Evolutionary conservation across 129 eudicot genomes (phyloP).

Genomic region (Escallonia rubra): DNA sequence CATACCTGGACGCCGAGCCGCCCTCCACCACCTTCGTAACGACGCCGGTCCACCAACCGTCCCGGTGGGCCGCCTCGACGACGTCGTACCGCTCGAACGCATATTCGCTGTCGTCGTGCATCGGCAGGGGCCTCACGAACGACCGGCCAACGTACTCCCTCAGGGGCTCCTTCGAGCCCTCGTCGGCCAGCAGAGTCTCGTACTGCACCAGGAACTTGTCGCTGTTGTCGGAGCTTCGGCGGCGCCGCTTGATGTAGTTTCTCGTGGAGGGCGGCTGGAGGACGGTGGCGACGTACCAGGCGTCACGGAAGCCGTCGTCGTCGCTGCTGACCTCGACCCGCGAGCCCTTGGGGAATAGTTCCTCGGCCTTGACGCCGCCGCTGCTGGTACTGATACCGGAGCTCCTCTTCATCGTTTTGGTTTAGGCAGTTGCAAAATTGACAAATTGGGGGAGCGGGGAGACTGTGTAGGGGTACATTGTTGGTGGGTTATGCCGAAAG

Average conservation of each 20-base stretch:
- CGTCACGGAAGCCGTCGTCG: conserved; percentile 30
- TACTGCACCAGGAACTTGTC: conserved; percentile 30
- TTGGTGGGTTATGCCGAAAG: too few species aligned
- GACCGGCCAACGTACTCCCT: conserved; percentile 33
- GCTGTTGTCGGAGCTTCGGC: neutral
- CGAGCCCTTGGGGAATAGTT: too few species aligned
- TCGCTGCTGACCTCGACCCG: conserved; percentile 5
- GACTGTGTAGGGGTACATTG: too few species aligned
- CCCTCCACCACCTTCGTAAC: conserved; percentile 28
- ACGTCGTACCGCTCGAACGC: conserved; percentile 41
- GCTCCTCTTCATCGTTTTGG: too few species aligned
- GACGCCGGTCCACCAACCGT: conserved; percentile 88
- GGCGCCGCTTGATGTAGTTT: too few species aligned
- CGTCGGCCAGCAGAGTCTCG: conserved; percentile 26
- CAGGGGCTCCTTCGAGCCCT: conserved; percentile 16
- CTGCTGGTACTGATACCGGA: too few species aligned
- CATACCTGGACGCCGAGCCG: conserved; percentile 11
- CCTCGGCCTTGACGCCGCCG: too few species aligned
- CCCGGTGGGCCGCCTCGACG: conserved; percentile 54
- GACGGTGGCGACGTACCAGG: conserved; percentile 37
- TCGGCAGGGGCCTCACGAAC: conserved; percentile 49
- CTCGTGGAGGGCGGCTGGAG: too few species aligned
- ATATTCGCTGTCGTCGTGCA: conserved; percentile 1
- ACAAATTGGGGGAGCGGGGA: too few species aligned
- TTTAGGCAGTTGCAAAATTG: too few species aligned